phyloP scores from a whole-genome alignment of 805 yeast species.

The Metschnikowia anglica region DNA sequence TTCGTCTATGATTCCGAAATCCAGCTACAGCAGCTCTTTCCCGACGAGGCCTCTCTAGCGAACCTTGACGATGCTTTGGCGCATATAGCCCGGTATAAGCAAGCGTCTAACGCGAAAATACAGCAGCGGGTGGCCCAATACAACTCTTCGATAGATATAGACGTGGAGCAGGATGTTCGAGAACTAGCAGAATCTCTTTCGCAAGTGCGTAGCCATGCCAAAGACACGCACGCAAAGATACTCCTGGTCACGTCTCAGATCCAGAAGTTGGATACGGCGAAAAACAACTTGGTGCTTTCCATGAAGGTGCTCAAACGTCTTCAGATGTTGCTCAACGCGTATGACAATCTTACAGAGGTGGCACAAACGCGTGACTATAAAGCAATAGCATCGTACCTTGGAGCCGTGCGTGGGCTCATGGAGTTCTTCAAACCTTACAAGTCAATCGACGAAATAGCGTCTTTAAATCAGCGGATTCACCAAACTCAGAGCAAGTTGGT shows the following conservation, averaged over 20 bases:
- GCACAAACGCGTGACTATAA: conserved; percentile 47
- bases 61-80: conserved; percentile 17
- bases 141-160: conserved; percentile 25
- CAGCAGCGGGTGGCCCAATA: conserved; percentile 35
- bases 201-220: conserved; percentile 48
- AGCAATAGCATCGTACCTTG: conserved; percentile 59
- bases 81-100: conserved; percentile 34
- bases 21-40: conserved; percentile 20
- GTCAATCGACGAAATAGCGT: conserved; percentile 76
- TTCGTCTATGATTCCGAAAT: conserved; percentile 20
- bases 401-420: conserved; percentile 72
- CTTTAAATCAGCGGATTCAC: conserved; percentile 57
- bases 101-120: conserved; percentile 48
- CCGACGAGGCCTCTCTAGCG: conserved; percentile 16
- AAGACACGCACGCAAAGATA: conserved; percentile 59
- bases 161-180: conserved; percentile 34
- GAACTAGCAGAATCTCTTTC: conserved; percentile 45
- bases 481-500: conserved; percentile 59
- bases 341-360: conserved; percentile 54
- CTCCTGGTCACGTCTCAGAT: conserved; percentile 73
- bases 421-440: conserved; percentile 75
- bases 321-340: conserved; percentile 80
- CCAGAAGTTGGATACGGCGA: conserved; percentile 74
- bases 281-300: conserved; percentile 76
- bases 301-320: conserved; percentile 85